Evolutionary conservation across 2,329 filamentous ascomycete genomes (phyloP).

Genomic region (Verticillium zaregamsianum): DNA sequence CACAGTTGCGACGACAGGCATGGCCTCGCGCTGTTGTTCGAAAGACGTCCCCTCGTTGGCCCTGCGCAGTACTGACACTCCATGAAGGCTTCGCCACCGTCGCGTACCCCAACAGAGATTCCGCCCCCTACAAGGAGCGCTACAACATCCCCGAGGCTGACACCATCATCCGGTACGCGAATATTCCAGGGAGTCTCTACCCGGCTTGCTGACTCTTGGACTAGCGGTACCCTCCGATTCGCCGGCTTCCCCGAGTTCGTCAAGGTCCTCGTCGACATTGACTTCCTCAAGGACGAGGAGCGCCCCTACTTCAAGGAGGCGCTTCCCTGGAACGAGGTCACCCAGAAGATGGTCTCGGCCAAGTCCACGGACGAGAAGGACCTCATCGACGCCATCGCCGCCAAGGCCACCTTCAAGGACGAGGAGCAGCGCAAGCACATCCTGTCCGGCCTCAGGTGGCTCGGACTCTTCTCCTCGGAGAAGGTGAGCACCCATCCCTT

Average conservation of each 20-base stretch:
- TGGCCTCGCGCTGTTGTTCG: too few relatives aligned
- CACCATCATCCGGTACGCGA: constrained; percentile 57
- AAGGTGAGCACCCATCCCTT: too few relatives aligned
- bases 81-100: constrained; percentile 69
- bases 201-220: constrained; percentile 15
- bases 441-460: constrained; percentile 69
- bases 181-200: too few relatives aligned
- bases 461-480: constrained; percentile 63
- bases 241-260: constrained; percentile 88
- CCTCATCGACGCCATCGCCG: constrained; percentile 66
- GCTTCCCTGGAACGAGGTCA: constrained; percentile 80
- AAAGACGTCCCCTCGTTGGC: too few relatives aligned
- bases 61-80: too few relatives aligned
- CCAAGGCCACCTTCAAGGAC: constrained; percentile 70
- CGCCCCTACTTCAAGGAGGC: constrained; percentile 58
- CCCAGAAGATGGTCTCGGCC: constrained; percentile 70
- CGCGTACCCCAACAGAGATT: constrained; percentile 91
- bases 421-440: constrained; percentile 65
- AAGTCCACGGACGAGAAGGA: constrained; percentile 62
- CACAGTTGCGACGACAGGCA: too few relatives aligned
- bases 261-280: constrained; percentile 80
- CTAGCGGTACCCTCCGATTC: constrained; percentile 65
- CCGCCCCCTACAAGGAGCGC: constrained; percentile 78
- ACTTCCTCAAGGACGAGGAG: constrained; percentile 74
- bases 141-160: constrained; percentile 84